Evolutionary conservation across 2,329 filamentous ascomycete genomes (phyloP).

Genomic region (Fusarium anthophilum): DNA sequence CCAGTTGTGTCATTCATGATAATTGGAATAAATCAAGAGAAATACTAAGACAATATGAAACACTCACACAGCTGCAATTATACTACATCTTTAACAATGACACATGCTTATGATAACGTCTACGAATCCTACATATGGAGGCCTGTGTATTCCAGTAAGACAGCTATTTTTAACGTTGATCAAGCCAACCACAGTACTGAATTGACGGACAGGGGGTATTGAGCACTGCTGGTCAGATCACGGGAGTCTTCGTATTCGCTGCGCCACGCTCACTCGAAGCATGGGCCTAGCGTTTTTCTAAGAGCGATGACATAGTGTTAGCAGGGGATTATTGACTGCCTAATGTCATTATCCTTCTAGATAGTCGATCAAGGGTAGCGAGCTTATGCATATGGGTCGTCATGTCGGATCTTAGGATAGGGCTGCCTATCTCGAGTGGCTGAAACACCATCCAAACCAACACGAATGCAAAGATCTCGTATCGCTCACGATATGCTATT

Average conservation of each 20-base stretch:
- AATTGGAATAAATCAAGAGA: neutral
- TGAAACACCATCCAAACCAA: neutral
- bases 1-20: neutral
- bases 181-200: neutral
- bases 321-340: neutral
- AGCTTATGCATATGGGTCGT: neutral
- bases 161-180: neutral
- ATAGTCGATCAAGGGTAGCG: neutral
- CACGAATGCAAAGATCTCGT: neutral
- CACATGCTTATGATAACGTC: neutral
- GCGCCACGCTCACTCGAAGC: neutral
- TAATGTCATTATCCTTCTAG: neutral
- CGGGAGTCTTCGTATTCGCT: constrained; percentile 1
- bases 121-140: neutral
- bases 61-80: neutral
- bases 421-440: neutral
- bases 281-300: neutral
- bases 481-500: neutral
- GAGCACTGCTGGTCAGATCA: neutral
- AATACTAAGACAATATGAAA: neutral
- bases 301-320: neutral
- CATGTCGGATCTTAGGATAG: neutral
- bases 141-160: neutral
- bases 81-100: neutral
- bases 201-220: neutral